Base-by-base conservation (phyloP, 106 monocot species). In the Amphibolis antarctica region DNA sequence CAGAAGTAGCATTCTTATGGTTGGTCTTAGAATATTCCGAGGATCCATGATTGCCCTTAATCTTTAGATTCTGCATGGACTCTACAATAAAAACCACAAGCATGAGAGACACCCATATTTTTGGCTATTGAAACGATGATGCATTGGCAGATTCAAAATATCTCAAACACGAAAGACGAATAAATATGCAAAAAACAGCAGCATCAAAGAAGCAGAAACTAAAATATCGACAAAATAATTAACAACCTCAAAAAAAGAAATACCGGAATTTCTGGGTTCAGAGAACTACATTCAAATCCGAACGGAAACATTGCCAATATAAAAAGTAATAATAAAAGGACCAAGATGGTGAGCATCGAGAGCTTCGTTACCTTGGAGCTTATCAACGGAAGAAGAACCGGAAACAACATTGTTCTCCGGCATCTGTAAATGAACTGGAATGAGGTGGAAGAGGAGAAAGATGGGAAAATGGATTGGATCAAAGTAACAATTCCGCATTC, bases 341-440 rank as follows among this genome's bases (percentile, higher is more conserved):
- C 15, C 56, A 14, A 27, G 26, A 56, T 25, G 1, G 14, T 19
- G 59, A 31, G 65, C 47, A 31, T n/a, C n/a, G n/a, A n/a, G n/a
- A 59, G 66, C 46, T 49, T 29, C 10, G 28, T 61, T 27, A 42
- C 42, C 48, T 27, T 19, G 44, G 19, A 47, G 19, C 43, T 17
- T 29, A 52, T 42, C 47, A 18, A n/a, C 36, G 51, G 59, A 46
- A 43, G 43, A 29, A 60, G 42, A 23, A 28, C 24, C 53, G 58
- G 42, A 69, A 79, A 53, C 44, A 36, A 25, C 44, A 57, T 59
- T 60, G 19, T 42, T 60, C 60, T 42, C 60, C 60, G 60, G 31
- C 60, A 60, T 60, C 60, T 36, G 42, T n/a, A 66, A 49, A 7
- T 36, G 36, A 7, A 36, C 7, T 4, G 36, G 36, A 36, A 36